These are phyloP conservation scores for Conticribra guillardii DNA, from an alignment of 108 stramenopile species.

Conservation along the genomic window DNA sequence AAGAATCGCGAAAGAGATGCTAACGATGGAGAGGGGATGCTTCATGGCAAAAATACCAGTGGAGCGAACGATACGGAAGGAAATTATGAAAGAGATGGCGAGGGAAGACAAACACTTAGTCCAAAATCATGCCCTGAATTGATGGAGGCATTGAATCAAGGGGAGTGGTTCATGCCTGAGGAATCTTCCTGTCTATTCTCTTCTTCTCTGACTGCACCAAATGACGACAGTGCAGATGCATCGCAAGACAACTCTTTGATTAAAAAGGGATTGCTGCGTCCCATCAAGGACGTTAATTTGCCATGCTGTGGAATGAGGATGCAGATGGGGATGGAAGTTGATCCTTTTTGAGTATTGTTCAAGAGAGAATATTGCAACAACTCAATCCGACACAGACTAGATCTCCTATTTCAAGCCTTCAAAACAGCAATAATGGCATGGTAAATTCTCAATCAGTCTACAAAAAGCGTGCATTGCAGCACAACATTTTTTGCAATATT, in stretches of 20 bases:
- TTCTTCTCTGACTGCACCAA: background rate
- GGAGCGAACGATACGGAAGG: background rate
- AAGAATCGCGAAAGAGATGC: background rate
- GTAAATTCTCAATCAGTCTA: too few species aligned
- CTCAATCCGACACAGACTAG: too few species aligned
- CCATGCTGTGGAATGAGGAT: slow-evolving; percentile 45
- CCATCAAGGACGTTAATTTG: slow-evolving; percentile 33
- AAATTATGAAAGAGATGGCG: background rate
- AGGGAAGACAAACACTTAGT: background rate
- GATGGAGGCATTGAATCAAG: slow-evolving; percentile 31
- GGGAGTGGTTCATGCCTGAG: slow-evolving; percentile 36
- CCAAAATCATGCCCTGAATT: slow-evolving; percentile 33
- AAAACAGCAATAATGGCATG: too few species aligned
- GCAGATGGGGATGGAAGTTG: slow-evolving; percentile 37
- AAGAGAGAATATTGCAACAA: too few species aligned
- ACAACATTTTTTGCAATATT: too few species aligned
- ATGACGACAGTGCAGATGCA: background rate
- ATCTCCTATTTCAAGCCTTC: too few species aligned
- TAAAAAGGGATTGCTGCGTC: slow-evolving; percentile 31
- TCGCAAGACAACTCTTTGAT: background rate
- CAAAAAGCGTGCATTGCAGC: too few species aligned
- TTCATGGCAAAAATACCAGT: background rate
- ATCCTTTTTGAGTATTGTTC: slow-evolving; percentile 12
- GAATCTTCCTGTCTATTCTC: slow-evolving; percentile 38
- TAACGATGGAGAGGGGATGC: background rate